Conservation (phyloP, 345 rosid genomes). For the Abelmoschus esculentus region DNA sequence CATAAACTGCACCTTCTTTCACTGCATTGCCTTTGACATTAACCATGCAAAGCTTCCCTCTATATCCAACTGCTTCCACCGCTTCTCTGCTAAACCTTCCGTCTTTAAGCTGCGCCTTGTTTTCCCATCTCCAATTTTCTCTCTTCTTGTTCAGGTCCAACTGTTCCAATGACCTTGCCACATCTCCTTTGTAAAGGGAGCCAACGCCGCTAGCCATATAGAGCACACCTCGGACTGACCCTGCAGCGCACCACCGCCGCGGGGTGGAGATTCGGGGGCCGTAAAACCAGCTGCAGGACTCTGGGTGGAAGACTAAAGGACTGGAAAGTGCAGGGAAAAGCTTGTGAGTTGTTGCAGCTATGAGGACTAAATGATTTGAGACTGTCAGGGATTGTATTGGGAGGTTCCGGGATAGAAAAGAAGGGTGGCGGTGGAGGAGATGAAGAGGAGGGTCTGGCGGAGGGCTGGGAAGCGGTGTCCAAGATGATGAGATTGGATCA, state of each 20-base stretch:
- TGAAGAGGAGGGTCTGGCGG: slow-evolving; percentile 26
- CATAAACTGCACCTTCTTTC: slow-evolving; percentile 41
- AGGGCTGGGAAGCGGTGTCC: slow-evolving; percentile 40
- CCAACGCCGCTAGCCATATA: slow-evolving; percentile 46
- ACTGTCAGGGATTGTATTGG: slow-evolving; percentile 40
- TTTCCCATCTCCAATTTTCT: slow-evolving; percentile 30
- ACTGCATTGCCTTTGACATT: slow-evolving; percentile 41
- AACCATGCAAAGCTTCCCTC: slow-evolving; percentile 45
- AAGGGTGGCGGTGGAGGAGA: slow-evolving; percentile 48
- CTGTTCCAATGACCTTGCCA: slow-evolving; percentile 40
- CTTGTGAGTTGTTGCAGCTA: slow-evolving; percentile 33
- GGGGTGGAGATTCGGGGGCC: slow-evolving; percentile 35
- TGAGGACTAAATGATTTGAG: slow-evolving; percentile 29
- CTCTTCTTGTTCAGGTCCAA: slow-evolving; percentile 22
- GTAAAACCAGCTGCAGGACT: slow-evolving; percentile 22
- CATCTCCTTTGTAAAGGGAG: slow-evolving; percentile 20
- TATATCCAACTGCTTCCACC: slow-evolving; percentile 40
- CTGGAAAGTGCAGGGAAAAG: slow-evolving; percentile 41
- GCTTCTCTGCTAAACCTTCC: slow-evolving; percentile 52
- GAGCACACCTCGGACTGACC: slow-evolving; percentile 25
- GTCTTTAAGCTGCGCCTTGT: slow-evolving; percentile 30
- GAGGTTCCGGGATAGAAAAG: slow-evolving; percentile 32
- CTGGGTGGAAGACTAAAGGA: slow-evolving; percentile 41
- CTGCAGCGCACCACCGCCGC: slow-evolving; percentile 47
- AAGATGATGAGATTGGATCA: slow-evolving; percentile 36